Conservation (phyloP, 345 rosid genomes). For the Leavenworthia alabamica region DNA sequence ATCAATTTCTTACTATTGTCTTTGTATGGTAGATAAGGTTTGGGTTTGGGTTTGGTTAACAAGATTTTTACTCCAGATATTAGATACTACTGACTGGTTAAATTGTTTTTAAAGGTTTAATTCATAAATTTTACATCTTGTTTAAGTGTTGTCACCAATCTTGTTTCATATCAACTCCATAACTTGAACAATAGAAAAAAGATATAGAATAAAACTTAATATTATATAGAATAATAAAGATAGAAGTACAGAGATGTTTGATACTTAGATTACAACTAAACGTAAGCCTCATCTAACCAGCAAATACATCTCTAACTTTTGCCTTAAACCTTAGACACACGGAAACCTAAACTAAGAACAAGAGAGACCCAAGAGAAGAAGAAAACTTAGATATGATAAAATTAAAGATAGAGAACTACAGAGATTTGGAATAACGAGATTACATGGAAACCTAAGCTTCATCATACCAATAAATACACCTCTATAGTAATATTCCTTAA, state of each 20-base stretch:
- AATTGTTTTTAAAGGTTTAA: background rate
- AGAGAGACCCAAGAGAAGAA: background rate
- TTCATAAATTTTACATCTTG: background rate
- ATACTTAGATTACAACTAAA: constrained; percentile 13
- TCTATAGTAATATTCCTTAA: background rate
- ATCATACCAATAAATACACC: background rate
- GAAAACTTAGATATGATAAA: background rate
- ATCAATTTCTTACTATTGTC: background rate
- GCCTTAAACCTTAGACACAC: background rate
- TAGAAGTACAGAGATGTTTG: constrained; percentile 20
- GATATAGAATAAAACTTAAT: background rate
- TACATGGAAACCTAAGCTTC: constrained; percentile 21
- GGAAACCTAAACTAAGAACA: background rate
- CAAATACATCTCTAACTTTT: background rate
- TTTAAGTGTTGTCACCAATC: background rate
- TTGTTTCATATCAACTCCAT: background rate
- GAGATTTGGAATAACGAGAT: background rate
- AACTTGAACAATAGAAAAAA: background rate
- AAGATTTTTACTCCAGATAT: background rate
- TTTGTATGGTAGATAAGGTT: background rate
- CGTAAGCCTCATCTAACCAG: constrained; percentile 12
- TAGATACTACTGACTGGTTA: background rate
- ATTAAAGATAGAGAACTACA: constrained; percentile 13
- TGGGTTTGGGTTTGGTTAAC: background rate
- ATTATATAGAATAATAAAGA: background rate